These are phyloP conservation scores for Lojkania enalia DNA, from an alignment of 2,329 filamentous ascomycete species.

Conservation along the genomic window DNA sequence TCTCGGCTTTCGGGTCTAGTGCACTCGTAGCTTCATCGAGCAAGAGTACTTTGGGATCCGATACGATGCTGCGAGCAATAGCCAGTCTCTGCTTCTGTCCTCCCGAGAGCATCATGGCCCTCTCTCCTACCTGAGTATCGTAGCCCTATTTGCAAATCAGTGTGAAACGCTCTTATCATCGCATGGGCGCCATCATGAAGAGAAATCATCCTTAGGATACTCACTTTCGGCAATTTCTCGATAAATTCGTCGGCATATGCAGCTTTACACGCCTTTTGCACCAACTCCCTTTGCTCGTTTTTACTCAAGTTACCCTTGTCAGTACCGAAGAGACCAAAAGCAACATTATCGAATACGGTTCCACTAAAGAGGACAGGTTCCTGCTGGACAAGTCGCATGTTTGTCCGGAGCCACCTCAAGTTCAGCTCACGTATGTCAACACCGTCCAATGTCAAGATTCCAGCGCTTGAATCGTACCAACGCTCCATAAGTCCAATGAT, in stretches of 20 bases:
- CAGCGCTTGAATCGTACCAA: conserved; percentile 42
- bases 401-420: conserved; percentile 85
- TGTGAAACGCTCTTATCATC: background rate
- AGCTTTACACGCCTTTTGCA: conserved; percentile 80
- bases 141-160: conserved; percentile 70
- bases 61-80: conserved; percentile 86
- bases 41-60: conserved; percentile 83
- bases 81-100: conserved; percentile 96
- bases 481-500: conserved; percentile 86
- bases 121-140: conserved; percentile 88
- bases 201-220: conserved; percentile 9
- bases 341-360: conserved; percentile 86
- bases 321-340: conserved; percentile 74
- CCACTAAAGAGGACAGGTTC: conserved; percentile 88
- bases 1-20: conserved; percentile 90
- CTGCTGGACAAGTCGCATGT: conserved; percentile 88
- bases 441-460: conserved; percentile 35
- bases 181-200: background rate
- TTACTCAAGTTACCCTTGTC: conserved; percentile 54
- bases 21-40: conserved; percentile 93
- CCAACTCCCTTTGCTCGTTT: conserved; percentile 69
- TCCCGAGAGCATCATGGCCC: conserved; percentile 86
- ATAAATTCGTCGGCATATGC: conserved; percentile 97
- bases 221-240: conserved; percentile 56
- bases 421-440: conserved; percentile 77